Evolutionary conservation across 768 basidiomycete species (phyloP).

Genomic region (Sarcodon aspratus): DNA sequence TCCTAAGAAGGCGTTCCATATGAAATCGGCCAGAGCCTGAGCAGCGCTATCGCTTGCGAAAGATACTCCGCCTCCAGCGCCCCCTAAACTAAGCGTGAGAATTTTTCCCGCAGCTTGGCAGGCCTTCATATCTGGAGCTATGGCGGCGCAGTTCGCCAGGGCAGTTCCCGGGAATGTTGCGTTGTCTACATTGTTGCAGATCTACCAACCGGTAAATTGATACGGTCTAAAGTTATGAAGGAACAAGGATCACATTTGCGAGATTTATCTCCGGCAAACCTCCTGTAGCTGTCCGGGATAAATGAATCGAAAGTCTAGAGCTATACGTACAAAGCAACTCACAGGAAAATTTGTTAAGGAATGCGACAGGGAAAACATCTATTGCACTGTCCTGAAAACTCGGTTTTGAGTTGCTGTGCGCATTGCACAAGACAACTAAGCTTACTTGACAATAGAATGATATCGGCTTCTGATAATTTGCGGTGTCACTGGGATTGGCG

Average conservation of each 20-base stretch:
- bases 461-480: constrained; percentile 49
- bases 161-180: constrained; percentile 29
- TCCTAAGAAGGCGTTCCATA: constrained; percentile 39
- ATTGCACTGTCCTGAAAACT: constrained; percentile 44
- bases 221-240: not conserved
- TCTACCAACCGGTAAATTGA: constrained; percentile 15
- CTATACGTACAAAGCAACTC: not conserved
- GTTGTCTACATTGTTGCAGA: constrained; percentile 28
- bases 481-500: constrained; percentile 27
- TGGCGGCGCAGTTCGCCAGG: constrained; percentile 26
- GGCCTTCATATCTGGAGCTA: constrained; percentile 29
- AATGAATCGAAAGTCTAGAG: not conserved
- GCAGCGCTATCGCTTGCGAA: constrained; percentile 27
- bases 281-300: constrained; percentile 21
- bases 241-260: constrained; percentile 32
- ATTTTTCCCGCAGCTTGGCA: constrained; percentile 36
- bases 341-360: constrained; percentile 55
- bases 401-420: too few species aligned
- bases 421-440: not conserved
- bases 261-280: constrained; percentile 55
- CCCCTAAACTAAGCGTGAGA: constrained; percentile 34
- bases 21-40: constrained; percentile 20
- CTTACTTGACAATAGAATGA: constrained; percentile 53
- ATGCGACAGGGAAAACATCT: constrained; percentile 61
- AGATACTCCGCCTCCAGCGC: constrained; percentile 27